These are phyloP conservation scores for Podosphaera xanthii DNA, from an alignment of 2,329 filamentous ascomycete species.

Conservation along the genomic window DNA sequence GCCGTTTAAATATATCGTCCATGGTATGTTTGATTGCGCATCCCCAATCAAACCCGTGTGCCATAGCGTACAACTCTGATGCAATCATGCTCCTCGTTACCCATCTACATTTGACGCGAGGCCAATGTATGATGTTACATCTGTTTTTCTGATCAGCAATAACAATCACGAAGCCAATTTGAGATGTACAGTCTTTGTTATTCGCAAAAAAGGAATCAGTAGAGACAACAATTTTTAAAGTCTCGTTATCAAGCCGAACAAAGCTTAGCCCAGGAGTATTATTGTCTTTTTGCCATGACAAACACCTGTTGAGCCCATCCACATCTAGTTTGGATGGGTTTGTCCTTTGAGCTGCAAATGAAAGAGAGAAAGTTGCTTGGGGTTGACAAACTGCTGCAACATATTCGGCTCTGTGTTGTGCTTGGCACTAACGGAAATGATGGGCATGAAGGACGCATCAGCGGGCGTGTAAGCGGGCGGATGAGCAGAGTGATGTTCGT, in stretches of 20 bases:
- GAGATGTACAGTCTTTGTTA: not conserved
- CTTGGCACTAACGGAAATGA: no score
- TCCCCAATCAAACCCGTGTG: not conserved
- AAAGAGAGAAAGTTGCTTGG: slow-evolving; percentile 2
- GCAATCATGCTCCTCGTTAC: not conserved
- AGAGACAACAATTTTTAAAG: not conserved
- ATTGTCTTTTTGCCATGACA: not conserved
- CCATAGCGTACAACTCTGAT: not conserved
- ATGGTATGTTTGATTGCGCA: not conserved
- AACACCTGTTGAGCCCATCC: not conserved
- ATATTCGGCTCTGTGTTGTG: not conserved
- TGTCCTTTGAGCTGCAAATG: not conserved
- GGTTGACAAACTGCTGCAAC: slow-evolving; percentile 1
- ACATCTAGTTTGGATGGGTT: not conserved
- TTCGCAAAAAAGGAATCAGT: not conserved
- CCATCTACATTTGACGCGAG: not conserved
- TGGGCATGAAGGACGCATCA: no score
- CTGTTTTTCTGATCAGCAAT: not conserved
- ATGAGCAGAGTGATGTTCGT: no score
- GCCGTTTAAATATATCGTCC: not conserved
- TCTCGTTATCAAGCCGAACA: not conserved
- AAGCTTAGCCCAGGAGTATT: not conserved
- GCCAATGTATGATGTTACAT: not conserved
- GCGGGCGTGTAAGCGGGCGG: no score
- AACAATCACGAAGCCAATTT: not conserved